phyloP scores from a whole-genome alignment of 352 stramenopile genomes.

The Globisporangium splendens region DNA sequence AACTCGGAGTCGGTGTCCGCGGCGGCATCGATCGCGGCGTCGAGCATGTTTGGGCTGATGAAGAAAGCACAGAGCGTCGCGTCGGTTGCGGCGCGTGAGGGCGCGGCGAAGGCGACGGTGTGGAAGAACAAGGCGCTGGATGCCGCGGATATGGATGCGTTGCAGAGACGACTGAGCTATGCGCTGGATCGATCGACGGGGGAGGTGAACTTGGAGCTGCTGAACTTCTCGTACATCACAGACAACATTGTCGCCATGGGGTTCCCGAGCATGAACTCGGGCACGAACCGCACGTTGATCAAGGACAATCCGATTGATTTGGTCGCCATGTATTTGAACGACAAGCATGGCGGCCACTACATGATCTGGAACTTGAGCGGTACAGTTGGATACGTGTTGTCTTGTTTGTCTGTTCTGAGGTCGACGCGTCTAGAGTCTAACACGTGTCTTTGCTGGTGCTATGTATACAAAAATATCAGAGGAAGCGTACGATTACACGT shows the following conservation, averaged over 20 bases:
- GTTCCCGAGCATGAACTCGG: conserved; percentile 87
- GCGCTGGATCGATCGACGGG: conserved; percentile 73
- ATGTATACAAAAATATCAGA: conserved; percentile 44
- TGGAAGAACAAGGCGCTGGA: conserved; percentile 78
- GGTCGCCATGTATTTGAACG: conserved; percentile 93
- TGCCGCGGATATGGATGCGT: conserved; percentile 81
- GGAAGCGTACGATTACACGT: conserved; percentile 93
- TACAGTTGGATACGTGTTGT: conserved; percentile 11
- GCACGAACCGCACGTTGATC: conserved; percentile 67
- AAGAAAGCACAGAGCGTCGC: conserved; percentile 81
- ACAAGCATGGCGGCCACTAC: conserved; percentile 92
- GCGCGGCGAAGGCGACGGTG: conserved; percentile 62
- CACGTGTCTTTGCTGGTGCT: not conserved
- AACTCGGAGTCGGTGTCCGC: conserved; percentile 69
- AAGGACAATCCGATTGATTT: conserved; percentile 89
- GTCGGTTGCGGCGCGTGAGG: conserved; percentile 65
- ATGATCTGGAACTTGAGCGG: conserved; percentile 98
- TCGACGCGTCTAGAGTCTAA: conserved; percentile 4
- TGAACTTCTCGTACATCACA: conserved; percentile 92
- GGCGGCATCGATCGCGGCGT: conserved; percentile 54
- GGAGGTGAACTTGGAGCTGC: conserved; percentile 80
- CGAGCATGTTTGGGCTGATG: conserved; percentile 80
- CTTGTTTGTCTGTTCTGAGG: not conserved
- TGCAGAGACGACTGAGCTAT: conserved; percentile 77
- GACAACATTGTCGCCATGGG: conserved; percentile 88